Percentiles rank a stretch among this genome's conserved stretches.
phyloP scores from a whole-genome alignment of 208 protist genomes.

The Trypanosomatidae sp. region DNA sequence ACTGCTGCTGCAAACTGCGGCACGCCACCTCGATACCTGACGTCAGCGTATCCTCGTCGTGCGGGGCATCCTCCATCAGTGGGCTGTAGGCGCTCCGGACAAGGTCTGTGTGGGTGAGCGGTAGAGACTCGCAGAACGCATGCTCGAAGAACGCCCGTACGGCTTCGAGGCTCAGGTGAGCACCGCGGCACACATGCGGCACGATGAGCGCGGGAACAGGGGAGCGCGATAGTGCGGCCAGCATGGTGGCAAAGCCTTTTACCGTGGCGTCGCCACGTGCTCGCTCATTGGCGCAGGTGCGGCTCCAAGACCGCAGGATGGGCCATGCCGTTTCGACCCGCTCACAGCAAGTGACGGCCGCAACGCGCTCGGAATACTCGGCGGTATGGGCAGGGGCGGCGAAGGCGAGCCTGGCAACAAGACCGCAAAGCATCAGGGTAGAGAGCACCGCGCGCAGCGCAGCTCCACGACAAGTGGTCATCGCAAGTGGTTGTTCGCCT shows the following conservation, averaged over 20 bases:
- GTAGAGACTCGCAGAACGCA: constrained; percentile 32
- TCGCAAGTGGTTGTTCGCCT: background rate
- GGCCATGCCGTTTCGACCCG: constrained; percentile 32
- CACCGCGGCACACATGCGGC: constrained; percentile 9
- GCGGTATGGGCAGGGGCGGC: background rate
- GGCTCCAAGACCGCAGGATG: constrained; percentile 29
- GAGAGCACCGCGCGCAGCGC: background rate
- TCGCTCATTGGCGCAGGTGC: constrained; percentile 13
- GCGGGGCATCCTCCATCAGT: constrained; percentile 35
- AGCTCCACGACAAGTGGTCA: background rate
- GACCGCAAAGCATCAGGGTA: background rate
- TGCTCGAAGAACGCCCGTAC: constrained; percentile 20
- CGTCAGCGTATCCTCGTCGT: constrained; percentile 43
- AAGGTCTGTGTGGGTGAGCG: constrained; percentile 32
- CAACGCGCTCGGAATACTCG: constrained; percentile 4
- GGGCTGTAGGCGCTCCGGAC: constrained; percentile 29
- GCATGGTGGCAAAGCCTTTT: constrained; percentile 14
- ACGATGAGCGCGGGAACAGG: constrained; percentile 1
- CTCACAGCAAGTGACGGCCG: constrained; percentile 35
- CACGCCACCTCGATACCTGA: constrained; percentile 31
- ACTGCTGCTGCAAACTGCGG: constrained; percentile 5
- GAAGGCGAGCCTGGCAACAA: background rate
- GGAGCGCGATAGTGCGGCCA: constrained; percentile 14
- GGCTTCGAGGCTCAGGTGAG: constrained; percentile 6
- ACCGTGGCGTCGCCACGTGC: background rate